Evolutionary conservation across 768 basidiomycete genomes (phyloP), one percentile per base, ranked within the genome.

Genomic region (Glaciozyma martinii): DNA sequence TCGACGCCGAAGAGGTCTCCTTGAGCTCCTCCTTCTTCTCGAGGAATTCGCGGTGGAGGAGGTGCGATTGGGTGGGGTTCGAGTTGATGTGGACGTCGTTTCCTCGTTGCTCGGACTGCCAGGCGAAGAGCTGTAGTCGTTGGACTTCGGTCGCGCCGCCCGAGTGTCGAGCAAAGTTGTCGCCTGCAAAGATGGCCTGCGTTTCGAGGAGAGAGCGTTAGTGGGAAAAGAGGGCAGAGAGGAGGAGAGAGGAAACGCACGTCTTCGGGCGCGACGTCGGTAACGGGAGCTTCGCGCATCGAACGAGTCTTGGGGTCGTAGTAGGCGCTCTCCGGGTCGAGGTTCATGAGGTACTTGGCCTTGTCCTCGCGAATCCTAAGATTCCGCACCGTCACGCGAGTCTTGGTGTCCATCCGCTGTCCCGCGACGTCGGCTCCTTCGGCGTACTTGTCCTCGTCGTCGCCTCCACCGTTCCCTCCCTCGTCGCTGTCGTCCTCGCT

Each of bases 281-380:
- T 84, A 19, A 85, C 66, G 0, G 94, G 95, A 49, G 94, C 93
- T 74, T 99, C 95, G 78, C 95, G 87, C 95, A 99, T 99, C 10
- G 94, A 97, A 74, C 95, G 86, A 18, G 95, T 98, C 80, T 99
- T 99, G 55, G 95, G 95, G 75, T 99, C 95, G 75, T 99, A 99
- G 79, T 98, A 97, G 13, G 95, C 95, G 72, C 89, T 91, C 0
- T 90, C 86, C 1, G 88, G 87, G 76, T 98, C 92, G 76, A 99
- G 76, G 76, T 98, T 99, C 76, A 94, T 88, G 74, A 99, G 83
- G 76, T 99, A 99, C 76, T 99, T 99, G 15, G 95, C 95, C 2
- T 94, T 98, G 76, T 99, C 95, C 78, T 99, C 95, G 75, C 95
- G 87, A 71, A 99, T 98, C 79, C 95, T 89, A 73, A 99, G 80